A percentile compares a stretch with the other conserved stretches of the same genome.
phyloP scores from a whole-genome alignment of 1,284 basidiomycete genomes.

The Ceratobasidium theobromae region DNA sequence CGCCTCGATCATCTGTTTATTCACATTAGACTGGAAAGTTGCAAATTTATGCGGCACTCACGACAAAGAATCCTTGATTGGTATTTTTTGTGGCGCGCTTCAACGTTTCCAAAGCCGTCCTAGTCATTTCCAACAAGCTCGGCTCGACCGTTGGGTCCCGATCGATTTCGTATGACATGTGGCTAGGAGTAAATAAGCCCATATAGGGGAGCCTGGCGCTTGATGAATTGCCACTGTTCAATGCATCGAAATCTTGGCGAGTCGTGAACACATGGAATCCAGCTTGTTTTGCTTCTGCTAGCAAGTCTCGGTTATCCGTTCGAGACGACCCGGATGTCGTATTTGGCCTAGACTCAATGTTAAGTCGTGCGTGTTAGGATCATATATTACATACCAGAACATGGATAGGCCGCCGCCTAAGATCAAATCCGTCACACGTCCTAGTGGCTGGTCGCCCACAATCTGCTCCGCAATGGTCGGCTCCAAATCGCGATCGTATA shows the following conservation, averaged over 20 bases:
- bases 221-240: constrained; percentile 32
- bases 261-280: constrained; percentile 39
- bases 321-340: constrained; percentile 39
- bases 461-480: constrained; percentile 41
- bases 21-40: background rate
- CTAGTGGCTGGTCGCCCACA: constrained; percentile 40
- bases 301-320: constrained; percentile 40
- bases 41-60: constrained; percentile 34
- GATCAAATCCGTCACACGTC: constrained; percentile 40
- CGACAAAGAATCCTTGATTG: constrained; percentile 43
- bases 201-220: constrained; percentile 37
- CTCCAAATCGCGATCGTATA: constrained; percentile 42
- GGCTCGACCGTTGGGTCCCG: constrained; percentile 40
- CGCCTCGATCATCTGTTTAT: constrained; percentile 30
- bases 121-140: constrained; percentile 42
- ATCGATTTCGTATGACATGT: constrained; percentile 44
- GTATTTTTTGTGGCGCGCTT: constrained; percentile 33
- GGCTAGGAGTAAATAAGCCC: constrained; percentile 39
- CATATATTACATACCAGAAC: background rate
- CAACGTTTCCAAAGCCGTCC: constrained; percentile 41
- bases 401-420: constrained; percentile 40
- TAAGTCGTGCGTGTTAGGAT: background rate
- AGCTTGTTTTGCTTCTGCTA: constrained; percentile 38
- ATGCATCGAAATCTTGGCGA: constrained; percentile 40
- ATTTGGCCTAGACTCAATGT: constrained; percentile 39